Percentiles rank a stretch among this genome's conserved stretches.
These are phyloP conservation scores for Rubia yunnanensis DNA, from an alignment of 257 asterid genomes.

Conservation along the genomic window DNA sequence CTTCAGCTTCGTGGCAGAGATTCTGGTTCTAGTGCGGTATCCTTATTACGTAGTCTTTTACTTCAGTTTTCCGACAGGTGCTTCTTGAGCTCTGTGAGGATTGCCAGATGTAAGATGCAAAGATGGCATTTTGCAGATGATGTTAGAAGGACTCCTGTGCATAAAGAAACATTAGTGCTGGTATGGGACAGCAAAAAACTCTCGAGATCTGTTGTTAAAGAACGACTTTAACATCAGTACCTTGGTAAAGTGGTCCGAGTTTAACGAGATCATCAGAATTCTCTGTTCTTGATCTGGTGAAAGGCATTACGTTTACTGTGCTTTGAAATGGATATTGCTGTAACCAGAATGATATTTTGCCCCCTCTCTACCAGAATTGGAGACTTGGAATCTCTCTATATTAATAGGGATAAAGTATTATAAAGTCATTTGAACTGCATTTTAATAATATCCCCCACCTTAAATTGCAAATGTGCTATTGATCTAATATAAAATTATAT, in stretches of 20 bases:
- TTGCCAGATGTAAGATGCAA: slow-evolving; percentile 63
- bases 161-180: slow-evolving; percentile 58
- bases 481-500: too few relatives aligned
- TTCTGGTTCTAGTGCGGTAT: neutral
- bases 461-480: too few relatives aligned
- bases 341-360: too few relatives aligned
- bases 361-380: too few relatives aligned
- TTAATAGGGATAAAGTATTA: too few relatives aligned
- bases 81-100: slow-evolving; percentile 50
- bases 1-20: neutral
- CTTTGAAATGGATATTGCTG: too few relatives aligned
- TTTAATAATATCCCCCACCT: too few relatives aligned
- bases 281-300: neutral
- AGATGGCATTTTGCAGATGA: slow-evolving; percentile 24
- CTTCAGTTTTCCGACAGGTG: slow-evolving; percentile 52
- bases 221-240: slow-evolving; percentile 38
- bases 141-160: slow-evolving; percentile 44
- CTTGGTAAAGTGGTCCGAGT: neutral
- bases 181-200: slow-evolving; percentile 53
- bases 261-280: neutral
- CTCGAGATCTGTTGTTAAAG: slow-evolving; percentile 57
- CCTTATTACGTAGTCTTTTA: slow-evolving; percentile 7
- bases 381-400: too few relatives aligned
- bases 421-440: too few relatives aligned
- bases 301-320: neutral